Base-by-base conservation (phyloP, 1,284 basidiomycete species). In the Sanghuangporus sanghuang region DNA sequence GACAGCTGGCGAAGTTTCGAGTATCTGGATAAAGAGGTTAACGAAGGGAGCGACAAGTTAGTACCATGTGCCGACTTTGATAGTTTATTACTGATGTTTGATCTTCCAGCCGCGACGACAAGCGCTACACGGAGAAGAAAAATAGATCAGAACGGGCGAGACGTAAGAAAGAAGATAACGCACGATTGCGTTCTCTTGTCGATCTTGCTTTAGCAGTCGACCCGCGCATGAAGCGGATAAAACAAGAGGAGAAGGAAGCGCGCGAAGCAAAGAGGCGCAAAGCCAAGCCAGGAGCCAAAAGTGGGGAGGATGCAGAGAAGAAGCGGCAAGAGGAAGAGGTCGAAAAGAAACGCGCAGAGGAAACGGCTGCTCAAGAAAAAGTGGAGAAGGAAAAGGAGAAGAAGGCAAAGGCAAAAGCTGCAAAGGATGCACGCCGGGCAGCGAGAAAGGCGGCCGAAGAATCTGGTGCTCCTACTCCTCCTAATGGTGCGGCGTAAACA, bases 61-160 rank as follows among this genome's bases (percentile, higher is more conserved):
- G 87, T 78, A 57, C 53, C 40, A 23, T 59, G 53, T 35, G 16
- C 50, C 12, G 9, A 44, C 2, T 52, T n/a, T 5, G 6, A 23
- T 6, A 52, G 50, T 8, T 52, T 64, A 4, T 2, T 9, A 16
- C 53, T 38, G 16, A 54, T 32, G 27, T 12, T 32, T 6, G 27
- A 18, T 8, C 16, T 38, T 54, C 14, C 9, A 93, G 92, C 74
- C 96, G 97, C 68, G 96, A 98, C 75, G 96, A 99, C 75, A 98
- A 99, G 80, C 92, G 97, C 50, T 98, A 96, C 79, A 95, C 93
- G 6, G 97, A 99, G 79, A 98, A 98, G 85, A 99, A 99, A 85
- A 99, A 99, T 87, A 96, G 97, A 77, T 81, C 92, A 23, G 97
- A 99, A 78, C 94, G 97, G 53, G 91, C 94, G 2, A 86, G 94